These are phyloP conservation scores for Coemansia sp. DNA, from an alignment of 192 early-diverging fungal genomes.

Conservation along the genomic window DNA sequence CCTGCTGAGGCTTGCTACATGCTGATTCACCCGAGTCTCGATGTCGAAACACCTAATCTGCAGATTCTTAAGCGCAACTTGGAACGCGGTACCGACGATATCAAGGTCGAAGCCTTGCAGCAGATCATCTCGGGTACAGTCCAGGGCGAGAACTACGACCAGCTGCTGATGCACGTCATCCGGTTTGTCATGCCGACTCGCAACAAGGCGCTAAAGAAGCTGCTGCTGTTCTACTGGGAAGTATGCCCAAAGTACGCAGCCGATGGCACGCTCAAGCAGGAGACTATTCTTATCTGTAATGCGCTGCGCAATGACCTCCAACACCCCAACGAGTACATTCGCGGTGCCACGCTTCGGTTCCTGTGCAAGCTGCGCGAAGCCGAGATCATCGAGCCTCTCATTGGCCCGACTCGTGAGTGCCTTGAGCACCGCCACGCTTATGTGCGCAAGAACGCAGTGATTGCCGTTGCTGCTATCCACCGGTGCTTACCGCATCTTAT, in stretches of 20 bases:
- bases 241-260: constrained; percentile 90
- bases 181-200: constrained; percentile 95
- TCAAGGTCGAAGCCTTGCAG: constrained; percentile 95
- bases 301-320: constrained; percentile 93
- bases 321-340: constrained; percentile 98
- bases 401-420: constrained; percentile 86
- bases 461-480: constrained; percentile 88
- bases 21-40: constrained; percentile 50
- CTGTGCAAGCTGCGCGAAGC: constrained; percentile 94
- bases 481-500: constrained; percentile 89
- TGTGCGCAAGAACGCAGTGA: constrained; percentile 96
- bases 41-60: constrained; percentile 46
- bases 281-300: constrained; percentile 96
- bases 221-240: constrained; percentile 96
- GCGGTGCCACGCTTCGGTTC: constrained; percentile 91
- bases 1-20: constrained; percentile 54
- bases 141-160: constrained; percentile 88
- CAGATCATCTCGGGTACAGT: constrained; percentile 86
- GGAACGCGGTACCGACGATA: constrained; percentile 90
- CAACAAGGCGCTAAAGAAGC: constrained; percentile 96
- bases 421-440: constrained; percentile 97
- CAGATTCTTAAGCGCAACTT: constrained; percentile 59
- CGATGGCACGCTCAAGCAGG: constrained; percentile 92
- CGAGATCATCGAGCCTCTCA: constrained; percentile 91
- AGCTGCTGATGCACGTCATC: constrained; percentile 97